Evolutionary conservation across 352 stramenopile species (phyloP).

Genomic region (Pythium aristosporum): DNA sequence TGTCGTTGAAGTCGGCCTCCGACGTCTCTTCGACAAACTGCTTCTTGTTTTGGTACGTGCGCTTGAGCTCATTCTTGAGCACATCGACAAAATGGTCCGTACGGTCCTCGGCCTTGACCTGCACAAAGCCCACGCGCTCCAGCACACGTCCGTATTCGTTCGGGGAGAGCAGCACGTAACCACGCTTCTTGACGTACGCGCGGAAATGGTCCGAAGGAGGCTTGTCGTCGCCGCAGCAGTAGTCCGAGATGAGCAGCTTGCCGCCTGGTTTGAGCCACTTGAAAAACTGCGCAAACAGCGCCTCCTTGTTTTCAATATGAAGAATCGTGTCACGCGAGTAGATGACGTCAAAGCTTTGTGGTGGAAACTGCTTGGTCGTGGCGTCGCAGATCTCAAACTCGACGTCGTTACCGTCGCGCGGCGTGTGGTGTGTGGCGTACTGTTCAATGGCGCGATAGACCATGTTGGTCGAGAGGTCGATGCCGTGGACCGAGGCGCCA

Average conservation of each 20-base stretch:
- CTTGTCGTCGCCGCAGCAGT: conserved; percentile 31
- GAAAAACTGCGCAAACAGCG: conserved; percentile 65
- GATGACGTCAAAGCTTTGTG: conserved; percentile 47
- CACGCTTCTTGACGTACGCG: conserved; percentile 34
- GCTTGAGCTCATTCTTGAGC: conserved; percentile 34
- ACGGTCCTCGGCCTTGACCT: conserved; percentile 35
- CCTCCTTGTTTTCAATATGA: conserved; percentile 62
- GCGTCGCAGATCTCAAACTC: conserved; percentile 46
- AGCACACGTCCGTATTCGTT: conserved; percentile 34
- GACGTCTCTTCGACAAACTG: conserved; percentile 41
- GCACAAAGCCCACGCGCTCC: conserved; percentile 27
- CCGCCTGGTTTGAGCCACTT: conserved; percentile 65
- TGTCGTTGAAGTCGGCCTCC: conserved; percentile 41
- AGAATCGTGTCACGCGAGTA: conserved; percentile 81
- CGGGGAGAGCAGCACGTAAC: conserved; percentile 35
- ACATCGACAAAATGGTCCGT: conserved; percentile 41
- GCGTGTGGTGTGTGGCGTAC: conserved; percentile 15
- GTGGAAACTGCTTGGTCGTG: conserved; percentile 33
- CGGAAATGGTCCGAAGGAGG: conserved; percentile 26
- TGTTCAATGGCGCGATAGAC: conserved; percentile 34
- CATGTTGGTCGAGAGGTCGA: conserved; percentile 47
- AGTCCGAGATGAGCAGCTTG: conserved; percentile 62
- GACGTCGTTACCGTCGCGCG: conserved; percentile 27
- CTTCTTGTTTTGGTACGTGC: conserved; percentile 31
- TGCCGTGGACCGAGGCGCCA: conserved; percentile 44